Evolutionary conservation across 2,329 filamentous ascomycete genomes (phyloP), one percentile per base, ranked within the genome.

Genomic region (Hypoxylon sp.): DNA sequence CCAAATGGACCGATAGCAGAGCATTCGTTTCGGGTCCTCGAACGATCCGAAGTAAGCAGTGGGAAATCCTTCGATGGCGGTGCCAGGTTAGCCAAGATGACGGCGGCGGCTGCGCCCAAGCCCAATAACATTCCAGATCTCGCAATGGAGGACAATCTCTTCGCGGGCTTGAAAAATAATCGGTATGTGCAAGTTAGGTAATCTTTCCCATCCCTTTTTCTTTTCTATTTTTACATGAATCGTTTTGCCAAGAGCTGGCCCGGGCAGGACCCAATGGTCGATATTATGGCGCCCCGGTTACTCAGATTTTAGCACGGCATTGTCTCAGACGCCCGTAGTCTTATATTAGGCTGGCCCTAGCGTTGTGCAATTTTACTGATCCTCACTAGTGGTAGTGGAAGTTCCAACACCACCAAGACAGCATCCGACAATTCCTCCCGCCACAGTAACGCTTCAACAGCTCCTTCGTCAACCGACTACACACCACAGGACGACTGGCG

Each of bases 391-490:
- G 86, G 85, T 77, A 89, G 87, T 80, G 86, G 86, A 72, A 85
- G 87, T 47, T 89, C 87, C 73, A 89, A 88, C 77, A 88, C 85
- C 39, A 89, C 87, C 65, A 87, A 89, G 78, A 86, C 86, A 66
- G 83, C 83, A 55, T 88, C 86, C 71, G 87, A 89, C 77, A 87
- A 86, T 73, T 89, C 87, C 35, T 89, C 87, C 54, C 85, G 87
- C 74, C 86, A 89, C 76, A 89, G 87, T 77, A 88, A 88, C 78
- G 85, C 83, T 57, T 89, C 87, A n/a, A 89, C 87, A 39, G 82
- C 87, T 37, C 86, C 87, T 11, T 89, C 87, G 2, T 89, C 87
- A 2, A 83, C 86, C 56, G 87, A 84, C 57, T 74, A 80, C 35
- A 77, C 75, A 46, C 72, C 71, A 8, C 79, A 81, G 39, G 82